Percentiles rank a stretch among this genome's conserved stretches.
These are phyloP conservation scores for Teunomyces pallodes DNA, from an alignment of 805 yeast species.

Conservation along the genomic window DNA sequence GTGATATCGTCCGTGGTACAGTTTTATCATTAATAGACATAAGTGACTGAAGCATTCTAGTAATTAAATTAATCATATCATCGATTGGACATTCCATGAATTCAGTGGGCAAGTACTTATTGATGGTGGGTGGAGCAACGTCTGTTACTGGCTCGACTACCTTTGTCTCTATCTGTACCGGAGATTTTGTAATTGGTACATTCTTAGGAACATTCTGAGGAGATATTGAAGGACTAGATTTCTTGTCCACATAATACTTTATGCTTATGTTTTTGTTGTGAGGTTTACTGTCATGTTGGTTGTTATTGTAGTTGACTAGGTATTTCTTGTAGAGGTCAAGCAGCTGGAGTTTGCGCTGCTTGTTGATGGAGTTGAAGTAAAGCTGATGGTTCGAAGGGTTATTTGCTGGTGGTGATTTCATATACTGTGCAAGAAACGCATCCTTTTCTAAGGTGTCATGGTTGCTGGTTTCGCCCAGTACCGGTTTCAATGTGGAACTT, in stretches of 20 bases:
- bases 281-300: not conserved
- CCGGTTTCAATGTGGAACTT: not conserved
- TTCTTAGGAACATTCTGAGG: not conserved
- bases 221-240: not conserved
- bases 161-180: not conserved
- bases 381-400: slow-evolving; percentile 15
- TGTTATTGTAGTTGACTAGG: slow-evolving; percentile 10
- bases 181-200: not conserved
- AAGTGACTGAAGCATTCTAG: slow-evolving; percentile 77
- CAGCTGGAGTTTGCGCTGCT: slow-evolving; percentile 17
- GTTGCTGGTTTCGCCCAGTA: not conserved
- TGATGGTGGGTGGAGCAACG: not conserved
- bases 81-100: slow-evolving; percentile 68
- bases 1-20: slow-evolving; percentile 33
- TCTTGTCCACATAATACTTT: not conserved
- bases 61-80: slow-evolving; percentile 66
- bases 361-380: slow-evolving; percentile 17
- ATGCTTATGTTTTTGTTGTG: not conserved
- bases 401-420: slow-evolving; percentile 12
- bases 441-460: slow-evolving; percentile 7
- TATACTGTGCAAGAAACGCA: slow-evolving; percentile 21
- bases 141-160: not conserved
- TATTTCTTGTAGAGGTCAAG: slow-evolving; percentile 23
- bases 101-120: slow-evolving; percentile 39
- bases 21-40: slow-evolving; percentile 69